Evolutionary conservation across 2,329 filamentous ascomycete species (phyloP), one percentile per base, ranked within the genome.

Genomic region (Epichloe baconii): DNA sequence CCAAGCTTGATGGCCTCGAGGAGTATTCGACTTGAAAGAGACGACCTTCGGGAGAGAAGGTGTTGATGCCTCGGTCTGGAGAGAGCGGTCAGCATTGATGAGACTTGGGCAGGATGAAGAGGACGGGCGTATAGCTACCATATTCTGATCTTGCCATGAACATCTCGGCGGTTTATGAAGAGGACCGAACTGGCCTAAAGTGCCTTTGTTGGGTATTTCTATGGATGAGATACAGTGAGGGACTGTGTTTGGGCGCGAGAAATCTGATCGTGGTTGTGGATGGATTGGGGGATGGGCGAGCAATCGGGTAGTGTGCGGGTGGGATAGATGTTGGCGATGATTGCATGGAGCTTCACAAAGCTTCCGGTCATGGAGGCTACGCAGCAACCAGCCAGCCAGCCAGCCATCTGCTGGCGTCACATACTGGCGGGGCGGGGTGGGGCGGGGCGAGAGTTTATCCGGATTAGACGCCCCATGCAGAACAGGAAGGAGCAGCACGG

Each of bases 1-100:
- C 93, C 93, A 60, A 97, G 87, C 78, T 98, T 98, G 82, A 98
- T 98, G 72, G 93, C 93, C 78, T 98, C 93, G 70, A 98, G 86
- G 93, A 97, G 82, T 98, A 98, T 85, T 98, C 93, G 77, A 98
- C 93, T 77, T 98, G 93, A 81, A 98, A 98, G 71, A 98, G 87
- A 73, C 93, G 93, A 66, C 93, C 93, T 80, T 98, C 93, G 55
- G 93, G 93, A 63, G 93, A 98, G 82, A 98, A 98, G 80, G 93
- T 98, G 80, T 96, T 97, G 82, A 97, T 96, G 66, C 91, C 91
- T 72, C 91, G 89, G 77, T 97, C 90, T 96, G 61, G 14, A 42
- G 5, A 19, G 26, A n/a, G n/a, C 47, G 19, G 7, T 40, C 23
- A 45, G 45, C 19, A 56, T 63, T 56, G 63, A 61, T 52, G 11